Percentiles rank a stretch among this genome's conserved stretches.
phyloP scores from a whole-genome alignment of 2,329 filamentous ascomycete genomes.

The Diaporthe citriasiana region DNA sequence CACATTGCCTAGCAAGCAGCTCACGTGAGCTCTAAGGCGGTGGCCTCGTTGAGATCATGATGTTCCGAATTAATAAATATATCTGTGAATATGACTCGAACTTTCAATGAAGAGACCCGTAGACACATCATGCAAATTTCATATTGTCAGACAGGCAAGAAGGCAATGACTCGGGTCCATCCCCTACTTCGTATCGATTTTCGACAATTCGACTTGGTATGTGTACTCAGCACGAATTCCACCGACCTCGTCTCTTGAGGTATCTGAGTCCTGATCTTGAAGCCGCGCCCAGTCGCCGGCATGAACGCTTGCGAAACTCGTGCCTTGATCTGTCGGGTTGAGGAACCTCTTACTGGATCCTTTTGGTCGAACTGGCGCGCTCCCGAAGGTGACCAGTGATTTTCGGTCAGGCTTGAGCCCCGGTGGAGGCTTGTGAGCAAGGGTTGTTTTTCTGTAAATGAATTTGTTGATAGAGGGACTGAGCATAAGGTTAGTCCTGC shows the following conservation, averaged over 20 bases:
- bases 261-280: slow-evolving; percentile 30
- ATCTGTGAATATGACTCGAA: not conserved
- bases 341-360: slow-evolving; percentile 18
- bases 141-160: not conserved
- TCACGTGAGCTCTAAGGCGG: not conserved
- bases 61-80: not conserved
- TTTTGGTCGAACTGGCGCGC: slow-evolving; percentile 26
- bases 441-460: not conserved
- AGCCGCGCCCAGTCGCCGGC: slow-evolving; percentile 28
- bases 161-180: not conserved
- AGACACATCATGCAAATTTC: too few relatives aligned
- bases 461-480: slow-evolving; percentile 38
- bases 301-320: slow-evolving; percentile 31
- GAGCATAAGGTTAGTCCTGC: too few relatives aligned
- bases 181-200: slow-evolving; percentile 4
- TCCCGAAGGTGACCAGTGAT: slow-evolving; percentile 34
- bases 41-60: not conserved
- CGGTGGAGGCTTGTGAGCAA: not conserved
- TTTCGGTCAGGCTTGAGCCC: not conserved
- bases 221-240: slow-evolving; percentile 35
- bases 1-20: not conserved
- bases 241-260: slow-evolving; percentile 8
- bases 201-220: slow-evolving; percentile 30
- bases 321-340: slow-evolving; percentile 36
- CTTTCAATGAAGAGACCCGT: not conserved